These are phyloP conservation scores for Dillenia suffruticosa DNA, from an alignment of 164 flowering plant genomes.

Conservation along the genomic window DNA sequence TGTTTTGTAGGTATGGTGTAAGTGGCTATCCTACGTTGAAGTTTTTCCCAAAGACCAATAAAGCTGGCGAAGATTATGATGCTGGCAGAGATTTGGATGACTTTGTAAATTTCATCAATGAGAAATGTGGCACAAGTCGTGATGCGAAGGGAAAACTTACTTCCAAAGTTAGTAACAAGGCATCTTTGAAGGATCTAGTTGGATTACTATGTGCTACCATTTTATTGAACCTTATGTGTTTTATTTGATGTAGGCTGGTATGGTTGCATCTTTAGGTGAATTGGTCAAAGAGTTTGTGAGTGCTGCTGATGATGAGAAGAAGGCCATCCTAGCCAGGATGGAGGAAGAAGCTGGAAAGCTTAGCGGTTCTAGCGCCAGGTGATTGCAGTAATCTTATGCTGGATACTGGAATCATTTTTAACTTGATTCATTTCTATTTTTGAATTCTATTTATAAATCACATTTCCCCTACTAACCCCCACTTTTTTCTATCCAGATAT, in stretches of 20 bases:
- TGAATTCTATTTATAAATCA: neutral
- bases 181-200: too few species aligned
- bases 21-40: slow-evolving; percentile 95
- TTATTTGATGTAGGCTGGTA: slow-evolving; percentile 67
- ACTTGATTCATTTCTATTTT: neutral
- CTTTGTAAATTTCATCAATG: slow-evolving; percentile 85
- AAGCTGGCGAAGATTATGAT: slow-evolving; percentile 93
- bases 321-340: slow-evolving; percentile 44
- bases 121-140: slow-evolving; percentile 82
- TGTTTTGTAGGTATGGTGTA: slow-evolving; percentile 69
- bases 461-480: too few species aligned
- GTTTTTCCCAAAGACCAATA: slow-evolving; percentile 88
- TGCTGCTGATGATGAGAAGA: slow-evolving; percentile 68
- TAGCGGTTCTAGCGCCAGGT: slow-evolving; percentile 74
- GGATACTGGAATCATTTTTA: neutral
- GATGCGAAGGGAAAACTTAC: slow-evolving; percentile 85
- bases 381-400: neutral
- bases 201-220: too few species aligned
- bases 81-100: slow-evolving; percentile 86
- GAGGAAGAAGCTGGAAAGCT: slow-evolving; percentile 84
- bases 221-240: neutral
- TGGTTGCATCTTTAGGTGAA: slow-evolving; percentile 45
- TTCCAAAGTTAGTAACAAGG: slow-evolving; percentile 44
- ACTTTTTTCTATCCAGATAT: slow-evolving; percentile 32
- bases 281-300: slow-evolving; percentile 81